These are phyloP conservation scores for Claviceps sp. DNA, from an alignment of 2,329 filamentous ascomycete species.

Conservation along the genomic window DNA sequence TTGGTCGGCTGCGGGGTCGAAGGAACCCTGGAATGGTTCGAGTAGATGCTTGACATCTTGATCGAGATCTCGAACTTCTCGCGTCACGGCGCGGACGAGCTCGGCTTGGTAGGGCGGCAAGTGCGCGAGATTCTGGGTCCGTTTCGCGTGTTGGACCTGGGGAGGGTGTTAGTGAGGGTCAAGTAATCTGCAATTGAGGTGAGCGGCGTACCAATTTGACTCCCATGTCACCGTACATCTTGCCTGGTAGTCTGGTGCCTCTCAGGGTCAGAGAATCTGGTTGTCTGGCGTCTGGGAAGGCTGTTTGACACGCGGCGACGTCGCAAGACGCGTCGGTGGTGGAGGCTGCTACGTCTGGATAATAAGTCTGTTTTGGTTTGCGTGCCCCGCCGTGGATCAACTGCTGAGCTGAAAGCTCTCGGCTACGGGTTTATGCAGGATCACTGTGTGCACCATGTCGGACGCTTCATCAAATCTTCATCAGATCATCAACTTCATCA, in stretches of 20 bases:
- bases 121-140: conserved; percentile 73
- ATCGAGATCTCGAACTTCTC: conserved; percentile 87
- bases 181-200: background rate
- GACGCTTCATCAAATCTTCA: too few species aligned
- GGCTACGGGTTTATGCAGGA: too few species aligned
- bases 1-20: conserved; percentile 72
- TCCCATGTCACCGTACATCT: conserved; percentile 78
- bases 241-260: background rate
- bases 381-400: background rate
- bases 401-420: background rate
- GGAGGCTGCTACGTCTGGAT: background rate
- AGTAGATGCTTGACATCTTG: conserved; percentile 70
- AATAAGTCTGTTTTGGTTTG: background rate
- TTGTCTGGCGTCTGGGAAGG: background rate
- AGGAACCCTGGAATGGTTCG: conserved; percentile 69
- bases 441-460: too few species aligned
- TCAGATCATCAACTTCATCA: too few species aligned
- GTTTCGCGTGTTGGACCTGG: conserved; percentile 89
- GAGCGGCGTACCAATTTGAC: conserved; percentile 58
- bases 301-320: background rate
- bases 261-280: too few species aligned
- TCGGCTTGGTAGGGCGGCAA: conserved; percentile 89
- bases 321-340: background rate
- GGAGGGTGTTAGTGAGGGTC: background rate
- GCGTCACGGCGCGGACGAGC: conserved; percentile 71